Percentiles rank a stretch among this genome's conserved stretches.
Conservation (phyloP, 768 basidiomycete species). For the Tubosaeta sp. region DNA sequence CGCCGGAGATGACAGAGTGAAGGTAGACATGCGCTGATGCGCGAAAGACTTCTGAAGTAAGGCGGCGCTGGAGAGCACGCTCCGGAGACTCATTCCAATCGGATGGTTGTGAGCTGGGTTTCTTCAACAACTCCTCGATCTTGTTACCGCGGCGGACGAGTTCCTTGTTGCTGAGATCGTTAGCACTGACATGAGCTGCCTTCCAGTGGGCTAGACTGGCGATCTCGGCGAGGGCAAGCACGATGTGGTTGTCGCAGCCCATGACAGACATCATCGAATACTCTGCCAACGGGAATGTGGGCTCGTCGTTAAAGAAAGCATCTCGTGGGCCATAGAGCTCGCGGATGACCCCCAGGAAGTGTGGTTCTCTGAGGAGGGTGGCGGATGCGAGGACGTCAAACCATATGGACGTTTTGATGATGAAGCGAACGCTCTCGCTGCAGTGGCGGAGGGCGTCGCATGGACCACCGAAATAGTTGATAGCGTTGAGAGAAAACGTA, state of each 20-base stretch:
- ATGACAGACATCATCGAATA: constrained; percentile 79
- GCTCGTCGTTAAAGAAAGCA: constrained; percentile 30
- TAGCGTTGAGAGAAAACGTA: constrained; percentile 47
- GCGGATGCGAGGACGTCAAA: constrained; percentile 80
- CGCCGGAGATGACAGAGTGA: constrained; percentile 71
- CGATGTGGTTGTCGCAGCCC: constrained; percentile 78
- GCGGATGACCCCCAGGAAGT: constrained; percentile 53
- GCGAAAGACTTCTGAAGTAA: constrained; percentile 64
- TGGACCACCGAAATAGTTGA: constrained; percentile 41
- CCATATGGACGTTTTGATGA: constrained; percentile 83
- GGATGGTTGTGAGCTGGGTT: constrained; percentile 7
- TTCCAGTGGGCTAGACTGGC: constrained; percentile 68
- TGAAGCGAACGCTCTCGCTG: constrained; percentile 55
- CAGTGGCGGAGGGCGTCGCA: constrained; percentile 44
- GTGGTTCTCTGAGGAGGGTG: constrained; percentile 58
- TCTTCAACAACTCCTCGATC: constrained; percentile 43
- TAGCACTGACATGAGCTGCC: constrained; percentile 32
- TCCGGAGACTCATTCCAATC: constrained; percentile 3
- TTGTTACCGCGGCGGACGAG: constrained; percentile 51
- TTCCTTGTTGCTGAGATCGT: constrained; percentile 54
- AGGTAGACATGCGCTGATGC: constrained; percentile 72
- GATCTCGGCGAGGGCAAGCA: constrained; percentile 77
- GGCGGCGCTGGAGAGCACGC: constrained; percentile 35
- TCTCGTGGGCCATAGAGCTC: constrained; percentile 42
- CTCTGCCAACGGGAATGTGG: constrained; percentile 35